Evolutionary conservation across 257 asterid genomes (phyloP).

Genomic region (Solanum chiquidenum): DNA sequence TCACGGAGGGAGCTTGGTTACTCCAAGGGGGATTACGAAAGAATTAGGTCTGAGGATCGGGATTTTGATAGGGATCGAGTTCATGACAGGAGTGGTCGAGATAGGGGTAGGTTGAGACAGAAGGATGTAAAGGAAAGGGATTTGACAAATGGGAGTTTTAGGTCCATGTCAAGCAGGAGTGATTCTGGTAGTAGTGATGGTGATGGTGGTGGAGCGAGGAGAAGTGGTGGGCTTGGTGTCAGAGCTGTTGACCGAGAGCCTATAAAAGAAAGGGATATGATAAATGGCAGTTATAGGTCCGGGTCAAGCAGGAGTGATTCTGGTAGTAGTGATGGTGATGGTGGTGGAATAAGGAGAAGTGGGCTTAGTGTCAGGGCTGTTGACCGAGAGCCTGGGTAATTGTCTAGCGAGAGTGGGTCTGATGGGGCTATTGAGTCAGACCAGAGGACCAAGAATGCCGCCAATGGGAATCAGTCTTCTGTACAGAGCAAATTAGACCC

Average conservation of each 20-base stretch:
- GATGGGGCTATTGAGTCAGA: conserved; percentile 50
- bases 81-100: conserved; percentile 21
- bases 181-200: conserved; percentile 41
- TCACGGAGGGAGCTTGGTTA: background rate
- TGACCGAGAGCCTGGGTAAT: conserved; percentile 86
- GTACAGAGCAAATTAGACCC: conserved; percentile 18
- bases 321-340: conserved; percentile 32
- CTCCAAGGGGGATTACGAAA: conserved; percentile 40
- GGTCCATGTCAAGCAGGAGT: conserved; percentile 36
- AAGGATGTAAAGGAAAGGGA: conserved; percentile 51
- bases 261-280: conserved; percentile 37
- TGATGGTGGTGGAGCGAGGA: conserved; percentile 21
- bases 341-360: conserved; percentile 19
- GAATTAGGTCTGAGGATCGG: conserved; percentile 25
- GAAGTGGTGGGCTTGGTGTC: conserved; percentile 12
- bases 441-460: conserved; percentile 20
- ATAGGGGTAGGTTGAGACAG: conserved; percentile 40
- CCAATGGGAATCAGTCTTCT: conserved; percentile 28
- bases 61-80: conserved; percentile 25
- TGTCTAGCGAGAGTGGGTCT: conserved; percentile 74
- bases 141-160: conserved; percentile 26
- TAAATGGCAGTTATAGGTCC: conserved; percentile 32
- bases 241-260: conserved; percentile 52
- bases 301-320: conserved; percentile 44
- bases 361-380: conserved; percentile 8